phyloP scores from a whole-genome alignment of 352 stramenopile species.

The Phytophthora vignae region DNA sequence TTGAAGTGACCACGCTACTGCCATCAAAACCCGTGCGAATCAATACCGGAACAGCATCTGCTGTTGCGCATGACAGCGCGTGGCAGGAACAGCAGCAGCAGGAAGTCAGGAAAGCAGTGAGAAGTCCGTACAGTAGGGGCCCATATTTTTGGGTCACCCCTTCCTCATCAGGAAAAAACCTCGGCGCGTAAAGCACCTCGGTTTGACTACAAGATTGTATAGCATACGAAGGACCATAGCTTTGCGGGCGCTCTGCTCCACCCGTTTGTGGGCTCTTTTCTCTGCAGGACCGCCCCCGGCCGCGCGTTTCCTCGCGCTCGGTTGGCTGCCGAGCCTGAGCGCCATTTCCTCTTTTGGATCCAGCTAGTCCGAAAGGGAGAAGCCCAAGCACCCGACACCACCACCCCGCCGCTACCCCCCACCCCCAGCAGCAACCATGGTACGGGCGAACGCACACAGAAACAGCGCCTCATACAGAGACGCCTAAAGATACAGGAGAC shows the following conservation, averaged over 20 bases:
- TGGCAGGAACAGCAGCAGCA: too few species aligned
- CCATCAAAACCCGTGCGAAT: too few species aligned
- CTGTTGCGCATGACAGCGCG: too few species aligned
- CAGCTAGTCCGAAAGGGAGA: constrained; percentile 48
- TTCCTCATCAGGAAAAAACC: constrained; percentile 46
- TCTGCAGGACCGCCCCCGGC: constrained; percentile 21
- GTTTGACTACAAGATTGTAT: constrained; percentile 50
- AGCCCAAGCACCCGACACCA: constrained; percentile 16
- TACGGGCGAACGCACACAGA: too few species aligned
- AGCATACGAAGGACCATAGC: constrained; percentile 34
- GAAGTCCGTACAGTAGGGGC: too few species aligned
- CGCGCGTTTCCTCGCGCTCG: constrained; percentile 19
- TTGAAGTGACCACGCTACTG: too few species aligned
- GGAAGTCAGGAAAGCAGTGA: too few species aligned
- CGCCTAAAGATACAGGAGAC: too few species aligned
- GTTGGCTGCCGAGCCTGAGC: constrained; percentile 22
- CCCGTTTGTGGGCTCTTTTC: constrained; percentile 57
- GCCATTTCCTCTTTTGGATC: constrained; percentile 76
- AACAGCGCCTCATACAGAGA: too few species aligned
- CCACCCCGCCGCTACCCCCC: constrained; percentile 30
- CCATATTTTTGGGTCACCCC: constrained; percentile 8
- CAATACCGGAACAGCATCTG: too few species aligned
- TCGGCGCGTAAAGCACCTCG: constrained; percentile 46
- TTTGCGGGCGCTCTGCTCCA: constrained; percentile 60
- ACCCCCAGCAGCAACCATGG: constrained; percentile 61